Conservation (phyloP, 305 asterid species). For the Nicotiana rustica region DNA sequence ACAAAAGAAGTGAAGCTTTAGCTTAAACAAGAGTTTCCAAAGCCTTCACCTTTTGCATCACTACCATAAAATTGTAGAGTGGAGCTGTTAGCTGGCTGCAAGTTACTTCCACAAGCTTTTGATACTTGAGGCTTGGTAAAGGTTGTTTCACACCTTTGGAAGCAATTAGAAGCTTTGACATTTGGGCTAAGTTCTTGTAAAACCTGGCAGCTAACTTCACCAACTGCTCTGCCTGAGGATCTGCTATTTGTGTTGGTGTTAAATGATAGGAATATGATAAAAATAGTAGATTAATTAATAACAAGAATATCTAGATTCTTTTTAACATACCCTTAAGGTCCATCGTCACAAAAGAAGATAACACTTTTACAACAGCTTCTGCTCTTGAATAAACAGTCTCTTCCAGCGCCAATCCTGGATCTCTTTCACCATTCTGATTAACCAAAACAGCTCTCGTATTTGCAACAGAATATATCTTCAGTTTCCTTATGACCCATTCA, state of each 20-base stretch:
- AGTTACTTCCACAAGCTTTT: slow-evolving; percentile 85
- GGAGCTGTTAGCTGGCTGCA: slow-evolving; percentile 80
- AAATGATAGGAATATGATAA: background rate
- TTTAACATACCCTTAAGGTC: slow-evolving; percentile 70
- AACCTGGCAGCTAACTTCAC: slow-evolving; percentile 70
- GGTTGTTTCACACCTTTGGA: slow-evolving; percentile 75
- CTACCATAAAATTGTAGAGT: slow-evolving; percentile 67
- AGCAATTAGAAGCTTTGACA: slow-evolving; percentile 71
- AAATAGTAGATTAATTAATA: slow-evolving; percentile 27
- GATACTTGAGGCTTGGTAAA: slow-evolving; percentile 69
- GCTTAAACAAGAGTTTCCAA: slow-evolving; percentile 6
- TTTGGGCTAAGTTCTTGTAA: slow-evolving; percentile 73
- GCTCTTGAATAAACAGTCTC: slow-evolving; percentile 71
- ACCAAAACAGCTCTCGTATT: slow-evolving; percentile 59
- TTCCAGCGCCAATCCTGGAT: slow-evolving; percentile 61
- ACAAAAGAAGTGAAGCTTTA: slow-evolving; percentile 2
- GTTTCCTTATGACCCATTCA: slow-evolving; percentile 65
- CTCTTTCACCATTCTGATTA: slow-evolving; percentile 48
- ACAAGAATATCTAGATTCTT: slow-evolving; percentile 35
- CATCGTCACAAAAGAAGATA: slow-evolving; percentile 71
- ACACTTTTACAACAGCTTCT: slow-evolving; percentile 66
- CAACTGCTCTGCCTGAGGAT: slow-evolving; percentile 76
- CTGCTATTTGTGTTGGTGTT: slow-evolving; percentile 50
- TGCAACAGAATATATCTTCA: slow-evolving; percentile 62
- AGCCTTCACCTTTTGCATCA: slow-evolving; percentile 69